Conservation (phyloP, 306 rosid species). For the Hippophae tibetana region DNA sequence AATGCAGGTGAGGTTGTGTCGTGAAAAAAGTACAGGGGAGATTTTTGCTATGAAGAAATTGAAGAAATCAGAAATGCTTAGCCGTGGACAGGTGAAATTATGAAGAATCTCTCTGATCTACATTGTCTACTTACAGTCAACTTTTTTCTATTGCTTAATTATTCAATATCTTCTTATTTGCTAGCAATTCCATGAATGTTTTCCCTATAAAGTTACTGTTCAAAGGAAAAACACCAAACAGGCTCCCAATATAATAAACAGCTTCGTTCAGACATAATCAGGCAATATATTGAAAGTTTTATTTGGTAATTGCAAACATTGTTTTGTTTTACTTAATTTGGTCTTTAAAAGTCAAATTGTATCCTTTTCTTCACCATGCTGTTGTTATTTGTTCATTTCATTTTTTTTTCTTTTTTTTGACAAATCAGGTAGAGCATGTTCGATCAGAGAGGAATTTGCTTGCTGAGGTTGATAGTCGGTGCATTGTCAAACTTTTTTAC, state of each 20-base stretch:
- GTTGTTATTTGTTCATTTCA: background rate
- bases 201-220: too few relatives aligned
- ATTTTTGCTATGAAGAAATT: conserved; percentile 92
- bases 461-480: conserved; percentile 99
- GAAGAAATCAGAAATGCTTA: conserved; percentile 87
- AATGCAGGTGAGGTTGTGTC: conserved; percentile 72
- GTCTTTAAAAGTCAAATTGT: background rate
- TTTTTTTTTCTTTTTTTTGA: background rate
- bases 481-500: conserved; percentile 86
- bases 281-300: too few relatives aligned
- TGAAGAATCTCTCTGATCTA: too few relatives aligned
- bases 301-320: background rate
- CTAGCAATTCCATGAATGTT: background rate
- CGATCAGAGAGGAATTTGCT: conserved; percentile 98
- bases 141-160: too few relatives aligned
- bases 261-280: too few relatives aligned
- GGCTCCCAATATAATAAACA: too few relatives aligned
- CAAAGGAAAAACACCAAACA: too few relatives aligned
- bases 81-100: conserved; percentile 61
- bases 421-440: conserved; percentile 86
- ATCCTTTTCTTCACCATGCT: background rate
- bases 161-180: too few relatives aligned
- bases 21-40: conserved; percentile 67
- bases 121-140: too few relatives aligned
- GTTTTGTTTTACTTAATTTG: background rate